Base-by-base conservation (phyloP, 345 rosid genomes). In the Diplotaxis tenuifolia region DNA sequence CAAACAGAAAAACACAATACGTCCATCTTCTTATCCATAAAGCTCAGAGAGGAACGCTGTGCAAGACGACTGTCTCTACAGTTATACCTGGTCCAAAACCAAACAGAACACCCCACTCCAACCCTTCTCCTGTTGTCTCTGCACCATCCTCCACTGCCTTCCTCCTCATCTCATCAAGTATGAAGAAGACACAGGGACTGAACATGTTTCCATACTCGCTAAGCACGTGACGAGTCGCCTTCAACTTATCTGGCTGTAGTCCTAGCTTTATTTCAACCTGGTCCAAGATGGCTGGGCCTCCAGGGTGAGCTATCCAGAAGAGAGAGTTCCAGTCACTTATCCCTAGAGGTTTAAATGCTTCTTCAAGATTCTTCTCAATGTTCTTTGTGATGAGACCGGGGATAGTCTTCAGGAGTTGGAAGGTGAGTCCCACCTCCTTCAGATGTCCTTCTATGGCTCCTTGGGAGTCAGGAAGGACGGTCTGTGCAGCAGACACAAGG, bases 31-130 rank as follows among this genome's bases (percentile, higher is more conserved):
- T 4, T 22, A 54, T 54, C 59, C 22, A 54, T 28, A 53, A n/a
- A 53, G 50, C 15, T 65, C 70, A 71, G n/a, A 65, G 54, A 15
- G 89, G 83, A 23, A 87, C 65, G 49, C 95, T 86, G 71, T 82
- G 95, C 60, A 91, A 61, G 45, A 87, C 97, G 6, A 91, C 85
- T 0, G 97, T 91, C 83, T 91, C 95, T 8, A 88, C 91, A 8
- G 89, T 85, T 12, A 91, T 86, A 0, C 97, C 95, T 40, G 97
- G 97, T 42, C 97, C 92, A 78, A 91, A 87, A 10, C 97, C 95
- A 55, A 91, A 86, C 21, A 86, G 83, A n/a, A 88, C 92, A 4
- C 97, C 95, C 97, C 95, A 91, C 9, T 91, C 89, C 23, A 88
- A 73, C 16, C 95, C 97, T 74, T 91, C 95, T 1, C 95, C 92